phyloP scores from a whole-genome alignment of 2,329 filamentous ascomycete species.

The Chaetothyriales sp. region DNA sequence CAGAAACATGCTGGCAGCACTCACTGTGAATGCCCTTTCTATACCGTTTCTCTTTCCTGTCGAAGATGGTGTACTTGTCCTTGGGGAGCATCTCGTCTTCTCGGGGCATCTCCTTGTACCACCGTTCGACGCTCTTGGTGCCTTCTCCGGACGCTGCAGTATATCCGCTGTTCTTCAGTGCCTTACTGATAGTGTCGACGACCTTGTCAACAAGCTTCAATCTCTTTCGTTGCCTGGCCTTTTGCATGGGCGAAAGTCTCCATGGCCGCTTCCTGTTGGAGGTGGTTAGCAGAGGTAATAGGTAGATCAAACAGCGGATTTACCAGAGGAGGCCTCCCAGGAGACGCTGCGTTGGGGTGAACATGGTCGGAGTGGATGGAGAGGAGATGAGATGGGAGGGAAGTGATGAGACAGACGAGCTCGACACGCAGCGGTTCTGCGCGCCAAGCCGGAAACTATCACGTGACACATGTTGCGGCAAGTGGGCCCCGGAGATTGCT shows the following conservation, averaged over 20 bases:
- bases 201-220: slow-evolving; percentile 75
- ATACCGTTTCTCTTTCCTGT: slow-evolving; percentile 89
- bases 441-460: no score
- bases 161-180: slow-evolving; percentile 55
- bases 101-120: slow-evolving; percentile 91
- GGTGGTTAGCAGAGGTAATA: background rate
- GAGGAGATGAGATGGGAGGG: background rate
- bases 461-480: no score
- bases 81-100: slow-evolving; percentile 90
- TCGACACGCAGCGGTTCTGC: no score
- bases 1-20: slow-evolving; percentile 26
- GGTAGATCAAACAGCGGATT: slow-evolving; percentile 9
- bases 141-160: slow-evolving; percentile 36
- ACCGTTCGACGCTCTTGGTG: slow-evolving; percentile 65
- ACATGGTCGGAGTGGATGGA: slow-evolving; percentile 44
- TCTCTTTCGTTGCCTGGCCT: slow-evolving; percentile 70
- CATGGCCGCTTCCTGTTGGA: slow-evolving; percentile 76
- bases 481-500: no score
- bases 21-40: slow-evolving; percentile 94
- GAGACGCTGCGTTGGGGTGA: slow-evolving; percentile 64
- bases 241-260: slow-evolving; percentile 85
- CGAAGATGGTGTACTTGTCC: slow-evolving; percentile 98
- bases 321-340: slow-evolving; percentile 75
- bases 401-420: no score
- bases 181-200: slow-evolving; percentile 68